Base-by-base conservation (phyloP, 306 rosid genomes). In the Adenanthera pavonina region DNA sequence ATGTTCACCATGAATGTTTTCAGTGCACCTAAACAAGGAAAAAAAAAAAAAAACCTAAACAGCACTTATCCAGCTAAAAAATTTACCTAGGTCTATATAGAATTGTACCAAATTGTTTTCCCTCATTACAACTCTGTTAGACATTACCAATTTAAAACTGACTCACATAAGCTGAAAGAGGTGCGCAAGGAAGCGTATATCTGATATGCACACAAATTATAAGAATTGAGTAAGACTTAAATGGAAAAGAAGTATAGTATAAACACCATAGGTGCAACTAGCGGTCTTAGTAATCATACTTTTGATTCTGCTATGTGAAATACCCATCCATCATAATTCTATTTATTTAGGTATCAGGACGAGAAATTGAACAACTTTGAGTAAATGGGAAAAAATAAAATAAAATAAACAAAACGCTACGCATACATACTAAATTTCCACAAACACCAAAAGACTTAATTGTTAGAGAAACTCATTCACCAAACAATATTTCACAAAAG, bases 201-300 rank as follows among this genome's bases (percentile, higher is more conserved):
- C 52, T 19, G 17, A 13, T 13, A 59, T 30, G 44, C 48, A 59
- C 15, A 20, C 13, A 44, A 76, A 60, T 44, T 16, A 76, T 8
- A 57, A 7, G 34, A 60, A 60, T 14, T 20, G 71, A 60, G 40
- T 14, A 11, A 74, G 52, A 41, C 80, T 25, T 43, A 19, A 15
- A 30, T 13, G 43, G 38, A 35, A 46, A 61, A 70, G 60, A 61
- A 70, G 60, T 76, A 41, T 13, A 65, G 6, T 25, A 20, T 53
- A 54, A 57, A 59, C 60, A 80, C 14, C 69, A 80, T 48, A 56
- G 51, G 66, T 38, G 52, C 35, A 53, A 72, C 12, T 48, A 33
- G 66, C 19, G 54, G 49, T 52, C 48, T 62, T 19, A 35, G 14
- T 7, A 41, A 48, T 56, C 78, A 38, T 49, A 34, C 17, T 38